These are phyloP conservation scores for Ceratobasidium sp. DNA, from an alignment of 1,284 basidiomycete species.

Conservation along the genomic window DNA sequence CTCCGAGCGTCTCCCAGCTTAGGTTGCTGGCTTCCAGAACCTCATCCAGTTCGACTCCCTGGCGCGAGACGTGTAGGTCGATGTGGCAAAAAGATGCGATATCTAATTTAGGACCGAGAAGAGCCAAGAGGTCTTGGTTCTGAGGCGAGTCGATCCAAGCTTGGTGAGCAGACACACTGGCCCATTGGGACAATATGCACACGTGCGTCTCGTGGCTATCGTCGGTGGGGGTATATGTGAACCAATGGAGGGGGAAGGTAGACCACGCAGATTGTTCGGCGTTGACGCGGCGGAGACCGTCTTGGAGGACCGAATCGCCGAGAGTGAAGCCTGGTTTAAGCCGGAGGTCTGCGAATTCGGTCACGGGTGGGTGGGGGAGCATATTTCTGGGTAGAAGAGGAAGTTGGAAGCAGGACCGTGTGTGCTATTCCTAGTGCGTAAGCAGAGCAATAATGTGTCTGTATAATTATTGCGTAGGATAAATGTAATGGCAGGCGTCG, in stretches of 20 bases:
- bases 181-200: slow-evolving; percentile 39
- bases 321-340: slow-evolving; percentile 2
- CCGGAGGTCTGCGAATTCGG: slow-evolving; percentile 20
- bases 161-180: slow-evolving; percentile 22
- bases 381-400: slow-evolving; percentile 1
- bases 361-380: slow-evolving; percentile 14
- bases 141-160: slow-evolving; percentile 34
- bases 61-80: neutral
- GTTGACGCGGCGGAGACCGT: slow-evolving; percentile 14
- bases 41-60: neutral
- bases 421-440: too few relatives aligned
- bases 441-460: too few relatives aligned
- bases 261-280: slow-evolving; percentile 34
- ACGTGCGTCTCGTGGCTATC: slow-evolving; percentile 16
- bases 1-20: slow-evolving; percentile 13
- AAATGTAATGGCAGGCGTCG: too few relatives aligned
- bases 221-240: slow-evolving; percentile 12
- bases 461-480: too few relatives aligned
- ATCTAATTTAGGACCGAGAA: slow-evolving; percentile 18
- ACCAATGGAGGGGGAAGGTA: slow-evolving; percentile 29
- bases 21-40: slow-evolving; percentile 10
- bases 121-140: slow-evolving; percentile 24
- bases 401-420: too few relatives aligned
- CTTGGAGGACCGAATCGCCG: neutral
- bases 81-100: slow-evolving; percentile 27